phyloP scores from a whole-genome alignment of 2,329 filamentous ascomycete species.

The Arthrobotrys pseudoclavata region DNA sequence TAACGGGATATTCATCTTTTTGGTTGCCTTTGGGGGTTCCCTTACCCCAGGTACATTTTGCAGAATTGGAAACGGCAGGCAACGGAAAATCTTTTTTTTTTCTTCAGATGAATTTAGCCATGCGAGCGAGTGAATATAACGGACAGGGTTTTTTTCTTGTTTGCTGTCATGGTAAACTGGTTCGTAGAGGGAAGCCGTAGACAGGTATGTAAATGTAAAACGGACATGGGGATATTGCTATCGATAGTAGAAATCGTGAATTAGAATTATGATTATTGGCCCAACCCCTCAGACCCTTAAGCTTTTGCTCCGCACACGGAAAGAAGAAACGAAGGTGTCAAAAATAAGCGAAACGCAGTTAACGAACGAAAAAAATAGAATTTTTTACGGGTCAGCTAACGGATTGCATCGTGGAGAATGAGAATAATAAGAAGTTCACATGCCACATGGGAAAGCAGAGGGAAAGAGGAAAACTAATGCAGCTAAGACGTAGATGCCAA shows the following conservation, averaged over 20 bases:
- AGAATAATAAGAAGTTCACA: conserved; percentile 51
- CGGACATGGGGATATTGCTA: conserved; percentile 16
- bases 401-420: conserved; percentile 14
- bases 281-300: conserved; percentile 40
- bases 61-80: conserved; percentile 42
- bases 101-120: conserved; percentile 56
- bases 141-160: not conserved
- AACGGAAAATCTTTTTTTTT: conserved; percentile 52
- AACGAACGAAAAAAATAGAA: conserved; percentile 19
- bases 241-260: conserved; percentile 36
- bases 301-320: conserved; percentile 27
- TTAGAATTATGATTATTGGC: conserved; percentile 39
- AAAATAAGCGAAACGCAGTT: conserved; percentile 58
- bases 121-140: conserved; percentile 49
- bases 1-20: conserved; percentile 27
- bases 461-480: conserved; percentile 6
- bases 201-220: not conserved
- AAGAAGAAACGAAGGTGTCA: conserved; percentile 56
- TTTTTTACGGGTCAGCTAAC: not conserved
- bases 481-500: conserved; percentile 18
- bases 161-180: not conserved
- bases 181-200: no score
- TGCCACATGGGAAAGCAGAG: conserved; percentile 45
- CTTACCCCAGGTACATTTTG: conserved; percentile 1
- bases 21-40: conserved; percentile 28